phyloP scores from a whole-genome alignment of 2,329 filamentous ascomycete genomes.

The Nemania abortiva region DNA sequence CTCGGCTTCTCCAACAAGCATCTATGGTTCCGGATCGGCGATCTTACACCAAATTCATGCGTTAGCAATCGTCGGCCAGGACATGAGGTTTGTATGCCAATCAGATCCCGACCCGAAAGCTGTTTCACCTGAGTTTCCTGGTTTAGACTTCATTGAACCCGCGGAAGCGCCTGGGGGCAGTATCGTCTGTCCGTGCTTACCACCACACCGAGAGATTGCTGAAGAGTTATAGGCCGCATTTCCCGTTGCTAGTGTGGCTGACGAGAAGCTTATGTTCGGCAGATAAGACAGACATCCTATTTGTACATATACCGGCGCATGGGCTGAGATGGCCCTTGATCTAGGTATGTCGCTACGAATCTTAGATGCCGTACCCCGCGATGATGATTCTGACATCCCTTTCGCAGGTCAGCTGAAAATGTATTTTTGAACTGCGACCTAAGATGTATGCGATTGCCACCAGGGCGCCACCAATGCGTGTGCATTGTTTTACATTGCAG shows the following conservation, averaged over 20 bases:
- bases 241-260: conserved; percentile 24
- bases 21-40: conserved; percentile 17
- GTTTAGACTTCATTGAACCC: background rate
- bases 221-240: conserved; percentile 15
- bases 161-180: background rate
- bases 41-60: conserved; percentile 36
- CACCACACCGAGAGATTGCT: conserved; percentile 4
- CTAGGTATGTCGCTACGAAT: conserved; percentile 2
- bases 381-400: conserved; percentile 14
- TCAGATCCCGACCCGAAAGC: background rate
- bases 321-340: conserved; percentile 1
- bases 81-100: background rate
- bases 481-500: background rate
- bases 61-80: background rate
- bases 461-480: background rate
- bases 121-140: conserved; percentile 4
- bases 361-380: conserved; percentile 17
- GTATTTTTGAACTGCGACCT: background rate
- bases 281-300: background rate
- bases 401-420: background rate
- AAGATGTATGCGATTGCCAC: conserved; percentile 6
- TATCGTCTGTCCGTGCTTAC: conserved; percentile 17
- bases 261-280: conserved; percentile 9
- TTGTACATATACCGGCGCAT: background rate
- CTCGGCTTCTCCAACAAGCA: conserved; percentile 3